Base-by-base conservation (phyloP, 257 asterid species). In the Ocimum tenuiflorum region DNA sequence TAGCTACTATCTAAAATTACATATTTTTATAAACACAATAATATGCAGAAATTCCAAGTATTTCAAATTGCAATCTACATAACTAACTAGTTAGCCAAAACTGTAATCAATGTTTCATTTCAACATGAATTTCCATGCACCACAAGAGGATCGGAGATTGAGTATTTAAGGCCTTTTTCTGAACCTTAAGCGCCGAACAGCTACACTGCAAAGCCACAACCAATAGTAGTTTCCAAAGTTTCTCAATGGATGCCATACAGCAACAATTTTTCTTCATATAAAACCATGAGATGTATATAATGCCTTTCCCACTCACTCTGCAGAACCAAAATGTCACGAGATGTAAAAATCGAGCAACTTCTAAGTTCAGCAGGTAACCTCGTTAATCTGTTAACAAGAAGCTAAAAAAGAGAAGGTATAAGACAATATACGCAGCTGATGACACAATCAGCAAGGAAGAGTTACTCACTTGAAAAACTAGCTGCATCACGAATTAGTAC, bases 401-500 rank as follows among this genome's bases (percentile, higher is more conserved):
- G 13, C 18, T 19, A 45, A 20, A 17, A 45, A 12, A 18, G 27
- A 18, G 18, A 47, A 18, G 24, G 10, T 46, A 2, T 46, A 15
- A 17, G 7, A 46, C 8, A 2, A 38, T 42, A 2, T 42, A 3
- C 17, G 48, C 3, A 35, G 63, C 8, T 35, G 8, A 15, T 10
- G 29, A 49, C 10, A 8, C 41, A 12, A 17, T 8, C 18, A 54
- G 70, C 27, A 42, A 27, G 42, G 27, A 55, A 39, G 73, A 65
- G 66, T 39, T 63, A 41, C 79, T 73, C 63, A 72, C 85, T 68
- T 77, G 65, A 75, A 67, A 73, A 49, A 22, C 66, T 77, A 68
- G 74, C 75, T 23, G 81, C 76, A 47, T 68, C 77, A 50, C 69
- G 65, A n/a, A 69, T 70, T 77, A 63, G 64, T 45, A 63, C 75